phyloP scores from a whole-genome alignment of 2,329 filamentous ascomycete species.

The Penicillium sp. region DNA sequence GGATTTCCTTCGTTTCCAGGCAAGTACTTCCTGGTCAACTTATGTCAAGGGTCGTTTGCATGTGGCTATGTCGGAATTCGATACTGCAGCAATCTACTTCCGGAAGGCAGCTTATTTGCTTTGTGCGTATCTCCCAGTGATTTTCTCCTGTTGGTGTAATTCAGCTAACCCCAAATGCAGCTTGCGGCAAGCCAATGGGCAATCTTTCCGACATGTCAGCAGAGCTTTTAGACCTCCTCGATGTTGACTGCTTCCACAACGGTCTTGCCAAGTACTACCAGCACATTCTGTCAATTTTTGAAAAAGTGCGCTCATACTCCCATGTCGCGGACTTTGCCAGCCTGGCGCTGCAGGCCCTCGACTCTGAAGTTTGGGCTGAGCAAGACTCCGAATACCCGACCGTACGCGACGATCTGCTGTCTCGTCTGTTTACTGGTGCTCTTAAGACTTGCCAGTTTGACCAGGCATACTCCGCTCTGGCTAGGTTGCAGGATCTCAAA shows the following conservation, averaged over 20 bases:
- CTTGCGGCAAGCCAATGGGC: constrained; percentile 46
- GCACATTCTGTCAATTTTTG: constrained; percentile 80
- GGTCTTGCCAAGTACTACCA: constrained; percentile 83
- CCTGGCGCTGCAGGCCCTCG: constrained; percentile 66
- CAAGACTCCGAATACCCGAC: constrained; percentile 39
- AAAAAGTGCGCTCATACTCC: constrained; percentile 72
- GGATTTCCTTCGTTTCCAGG: constrained; percentile 66
- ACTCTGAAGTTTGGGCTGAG: constrained; percentile 34
- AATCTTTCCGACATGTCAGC: constrained; percentile 50
- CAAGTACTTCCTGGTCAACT: constrained; percentile 58
- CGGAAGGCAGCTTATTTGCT: constrained; percentile 79
- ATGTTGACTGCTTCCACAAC: constrained; percentile 66
- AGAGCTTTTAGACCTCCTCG: constrained; percentile 71
- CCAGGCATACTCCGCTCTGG: constrained; percentile 75
- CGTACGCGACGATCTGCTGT: constrained; percentile 70
- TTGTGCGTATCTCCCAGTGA: constrained; percentile 59
- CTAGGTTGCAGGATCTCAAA: constrained; percentile 68
- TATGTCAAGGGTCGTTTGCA: constrained; percentile 84
- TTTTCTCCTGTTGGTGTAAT: neutral
- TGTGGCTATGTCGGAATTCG: constrained; percentile 71
- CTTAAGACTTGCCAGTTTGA: constrained; percentile 77
- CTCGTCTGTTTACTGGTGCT: constrained; percentile 79
- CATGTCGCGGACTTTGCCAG: constrained; percentile 82
- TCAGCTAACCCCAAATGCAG: constrained; percentile 30
- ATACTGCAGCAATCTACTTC: constrained; percentile 72